Evolutionary conservation across 192 early-diverging fungal genomes (phyloP).

Genomic region (Funneliformis mosseae): DNA sequence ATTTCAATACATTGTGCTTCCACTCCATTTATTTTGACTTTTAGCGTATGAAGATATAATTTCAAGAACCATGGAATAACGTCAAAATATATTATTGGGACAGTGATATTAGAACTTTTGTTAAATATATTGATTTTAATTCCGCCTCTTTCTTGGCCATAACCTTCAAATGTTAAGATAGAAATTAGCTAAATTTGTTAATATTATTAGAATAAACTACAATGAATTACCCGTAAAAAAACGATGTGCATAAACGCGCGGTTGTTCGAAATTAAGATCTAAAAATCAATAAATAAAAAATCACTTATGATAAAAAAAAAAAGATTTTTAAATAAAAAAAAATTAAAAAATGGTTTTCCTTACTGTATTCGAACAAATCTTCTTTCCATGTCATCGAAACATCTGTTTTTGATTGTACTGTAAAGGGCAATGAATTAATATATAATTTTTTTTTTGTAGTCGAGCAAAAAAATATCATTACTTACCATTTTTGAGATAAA

Average conservation of each 20-base stretch:
- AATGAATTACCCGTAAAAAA: constrained; percentile 57
- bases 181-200: neutral
- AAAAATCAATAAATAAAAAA: too few species aligned
- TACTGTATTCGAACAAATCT: constrained; percentile 51
- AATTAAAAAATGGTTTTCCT: neutral
- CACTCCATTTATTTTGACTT: constrained; percentile 47
- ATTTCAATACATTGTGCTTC: neutral
- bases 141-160: constrained; percentile 86
- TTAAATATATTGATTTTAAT: constrained; percentile 78
- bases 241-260: constrained; percentile 57
- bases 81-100: constrained; percentile 69
- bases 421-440: neutral
- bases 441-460: neutral
- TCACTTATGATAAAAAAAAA: constrained; percentile 16
- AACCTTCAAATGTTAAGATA: constrained; percentile 45
- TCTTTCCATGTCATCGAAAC: constrained; percentile 58
- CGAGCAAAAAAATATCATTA: neutral
- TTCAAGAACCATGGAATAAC: constrained; percentile 92
- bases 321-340: neutral
- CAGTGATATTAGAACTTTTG: constrained; percentile 43
- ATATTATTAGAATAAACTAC: neutral
- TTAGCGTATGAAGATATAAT: constrained; percentile 88
- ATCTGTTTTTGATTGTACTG: constrained; percentile 33
- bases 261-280: constrained; percentile 36
- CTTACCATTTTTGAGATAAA: constrained; percentile 46